Conservation (phyloP, 306 rosid genomes). For the Cicer yamashitae region DNA sequence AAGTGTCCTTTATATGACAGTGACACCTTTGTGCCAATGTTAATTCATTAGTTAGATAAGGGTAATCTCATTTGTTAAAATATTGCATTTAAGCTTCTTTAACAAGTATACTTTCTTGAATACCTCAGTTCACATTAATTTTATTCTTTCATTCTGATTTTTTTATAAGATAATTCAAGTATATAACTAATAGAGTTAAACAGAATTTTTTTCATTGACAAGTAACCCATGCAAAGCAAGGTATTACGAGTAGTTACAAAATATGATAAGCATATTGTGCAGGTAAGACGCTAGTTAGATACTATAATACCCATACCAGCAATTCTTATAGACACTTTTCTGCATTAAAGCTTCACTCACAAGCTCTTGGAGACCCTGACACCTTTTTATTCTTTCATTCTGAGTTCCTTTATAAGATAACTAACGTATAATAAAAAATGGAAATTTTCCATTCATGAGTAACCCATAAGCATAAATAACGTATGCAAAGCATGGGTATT, state of each 20-base stretch:
- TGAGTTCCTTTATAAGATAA: too few species aligned
- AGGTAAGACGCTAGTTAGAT: not conserved
- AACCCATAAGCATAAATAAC: too few species aligned
- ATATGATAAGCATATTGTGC: not conserved
- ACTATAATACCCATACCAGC: not conserved
- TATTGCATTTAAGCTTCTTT: constrained; percentile 18
- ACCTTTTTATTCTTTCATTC: too few species aligned
- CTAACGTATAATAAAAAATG: too few species aligned
- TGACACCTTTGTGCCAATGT: not conserved
- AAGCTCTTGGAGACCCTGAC: too few species aligned
- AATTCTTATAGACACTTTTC: too few species aligned
- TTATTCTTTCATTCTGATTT: not conserved
- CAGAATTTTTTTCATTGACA: not conserved
- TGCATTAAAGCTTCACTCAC: too few species aligned
- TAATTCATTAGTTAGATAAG: constrained; percentile 9
- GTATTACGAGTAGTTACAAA: not conserved
- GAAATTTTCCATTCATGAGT: not conserved
- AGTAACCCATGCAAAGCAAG: not conserved
- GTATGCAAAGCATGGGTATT: not conserved
- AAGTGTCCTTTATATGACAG: not conserved
- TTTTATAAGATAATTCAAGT: not conserved
- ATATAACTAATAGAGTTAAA: not conserved
- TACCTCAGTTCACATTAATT: not conserved
- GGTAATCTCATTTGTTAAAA: not conserved
- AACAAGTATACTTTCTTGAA: not conserved